Base-by-base conservation (phyloP, 306 rosid genomes). In the Acacia confusa region DNA sequence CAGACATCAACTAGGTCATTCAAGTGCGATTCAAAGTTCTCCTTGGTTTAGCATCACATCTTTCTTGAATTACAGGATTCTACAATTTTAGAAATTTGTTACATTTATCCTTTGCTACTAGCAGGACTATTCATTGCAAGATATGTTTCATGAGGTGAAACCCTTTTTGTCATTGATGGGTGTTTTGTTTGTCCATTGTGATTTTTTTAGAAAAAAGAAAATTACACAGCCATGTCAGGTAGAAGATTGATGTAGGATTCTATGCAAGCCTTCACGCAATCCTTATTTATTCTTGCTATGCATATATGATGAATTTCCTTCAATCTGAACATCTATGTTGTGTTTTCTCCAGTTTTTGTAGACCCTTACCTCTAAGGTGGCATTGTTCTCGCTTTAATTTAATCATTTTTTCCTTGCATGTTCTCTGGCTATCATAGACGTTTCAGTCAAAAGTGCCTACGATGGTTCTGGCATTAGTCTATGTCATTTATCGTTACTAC, bases 371-470 rank as follows among this genome's bases (percentile, higher is more conserved):
- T 41, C 40, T 41, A 13, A 19, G 12, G 45, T 34, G 20, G 30
- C 27, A 72, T 67, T 74, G 45, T 67, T 72, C 43, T 72, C 55
- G 2, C 60, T 72, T 72, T 81, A 47, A 72, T 50, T 50, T 50
- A 50, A 50, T 50, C n/a, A 50, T 50, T 50, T 50, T 50, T 6
- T 50, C 57, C 57, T 50, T 53, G 61, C 61, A 53, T 53, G 61
- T 28, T 47, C 55, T 47, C 27, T 44, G 36, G n/a, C 57, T 25
- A 38, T 44, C 57, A 14, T 44, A 7, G 34, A 20, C 24, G 53
- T 50, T 41, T 70, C 10, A 14, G 13, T 45, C 57, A 44, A 70
- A 70, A 70, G 40, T 72, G 19, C 19, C 17, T 7, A 28, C 14
- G 61, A 20, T 71, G 75, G 48, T 45, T 47, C 24, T 27, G 43